These are phyloP conservation scores for Bretziella fagacearum DNA, from an alignment of 2,329 filamentous ascomycete species.

Conservation along the genomic window DNA sequence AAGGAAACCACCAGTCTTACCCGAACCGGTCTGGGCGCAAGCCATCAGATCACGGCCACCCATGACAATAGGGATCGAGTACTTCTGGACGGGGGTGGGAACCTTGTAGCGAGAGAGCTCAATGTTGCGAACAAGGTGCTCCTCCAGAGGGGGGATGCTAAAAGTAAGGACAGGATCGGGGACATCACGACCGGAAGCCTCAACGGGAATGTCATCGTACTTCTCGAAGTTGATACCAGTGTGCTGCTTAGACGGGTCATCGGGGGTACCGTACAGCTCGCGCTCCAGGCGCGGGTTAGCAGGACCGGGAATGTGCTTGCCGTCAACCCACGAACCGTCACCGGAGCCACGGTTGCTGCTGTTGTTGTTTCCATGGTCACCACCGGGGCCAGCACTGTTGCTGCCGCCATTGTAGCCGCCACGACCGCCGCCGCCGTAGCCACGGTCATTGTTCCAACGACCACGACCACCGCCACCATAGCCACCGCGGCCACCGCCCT, in stretches of 20 bases:
- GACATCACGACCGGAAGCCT: conserved; percentile 84
- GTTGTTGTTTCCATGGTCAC: conserved; percentile 1
- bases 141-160: conserved; percentile 86
- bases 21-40: conserved; percentile 97
- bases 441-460: conserved; percentile 22
- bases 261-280: conserved; percentile 79
- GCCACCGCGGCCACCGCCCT: conserved; percentile 30
- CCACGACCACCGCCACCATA: conserved; percentile 18
- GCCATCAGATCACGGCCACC: conserved; percentile 96
- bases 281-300: conserved; percentile 80
- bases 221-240: conserved; percentile 99
- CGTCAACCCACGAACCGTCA: conserved; percentile 90
- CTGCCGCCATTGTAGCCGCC: conserved; percentile 19
- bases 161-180: conserved; percentile 83
- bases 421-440: conserved; percentile 21
- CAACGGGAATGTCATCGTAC: conserved; percentile 98
- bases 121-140: conserved; percentile 87
- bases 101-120: conserved; percentile 86
- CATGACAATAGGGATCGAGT: conserved; percentile 98
- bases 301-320: conserved; percentile 86
- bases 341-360: conserved; percentile 55
- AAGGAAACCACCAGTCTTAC: conserved; percentile 98
- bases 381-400: conserved; percentile 25
- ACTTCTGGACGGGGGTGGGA: conserved; percentile 95
- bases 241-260: conserved; percentile 88